A percentile compares a stretch with the other conserved stretches of the same genome.
Evolutionary conservation across 106 monocot species (phyloP).

Genomic region (Platanthera guangdongensis): DNA sequence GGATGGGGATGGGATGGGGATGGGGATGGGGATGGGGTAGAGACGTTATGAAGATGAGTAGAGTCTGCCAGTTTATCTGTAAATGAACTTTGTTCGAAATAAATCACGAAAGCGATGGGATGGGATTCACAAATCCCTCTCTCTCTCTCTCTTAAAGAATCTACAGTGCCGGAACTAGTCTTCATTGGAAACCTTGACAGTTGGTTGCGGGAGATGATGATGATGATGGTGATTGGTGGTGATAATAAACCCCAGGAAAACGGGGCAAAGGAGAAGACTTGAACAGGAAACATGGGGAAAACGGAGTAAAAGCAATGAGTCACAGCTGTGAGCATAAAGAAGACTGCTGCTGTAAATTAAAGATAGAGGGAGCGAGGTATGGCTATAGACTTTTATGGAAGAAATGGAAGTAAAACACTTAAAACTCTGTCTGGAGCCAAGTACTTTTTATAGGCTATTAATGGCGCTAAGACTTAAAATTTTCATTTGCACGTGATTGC

Average conservation of each 20-base stretch:
- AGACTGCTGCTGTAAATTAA: not conserved
- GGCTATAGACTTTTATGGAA: not conserved
- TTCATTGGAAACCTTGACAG: not conserved
- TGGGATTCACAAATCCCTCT: not conserved
- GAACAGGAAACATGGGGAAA: not conserved
- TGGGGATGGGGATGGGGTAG: not conserved
- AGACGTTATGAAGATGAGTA: not conserved
- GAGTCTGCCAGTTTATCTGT: not conserved
- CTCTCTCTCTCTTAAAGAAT: not conserved
- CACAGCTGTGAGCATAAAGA: not conserved
- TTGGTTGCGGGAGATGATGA: too few relatives aligned
- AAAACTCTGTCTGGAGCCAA: not conserved
- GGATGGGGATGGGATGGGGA: too few relatives aligned
- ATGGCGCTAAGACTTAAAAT: not conserved
- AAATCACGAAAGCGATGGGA: too few relatives aligned
- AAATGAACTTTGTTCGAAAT: not conserved
- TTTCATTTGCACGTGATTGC: not conserved
- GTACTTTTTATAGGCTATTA: not conserved
- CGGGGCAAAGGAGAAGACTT: too few relatives aligned
- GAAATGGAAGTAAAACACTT: too few relatives aligned
- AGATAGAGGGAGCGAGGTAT: not conserved
- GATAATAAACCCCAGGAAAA: too few relatives aligned
- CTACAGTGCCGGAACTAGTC: not conserved
- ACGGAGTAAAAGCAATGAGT: not conserved
- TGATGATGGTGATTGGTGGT: too few relatives aligned